Evolutionary conservation across 2,329 filamentous ascomycete genomes (phyloP).

Genomic region (Akanthomyces lecanii): DNA sequence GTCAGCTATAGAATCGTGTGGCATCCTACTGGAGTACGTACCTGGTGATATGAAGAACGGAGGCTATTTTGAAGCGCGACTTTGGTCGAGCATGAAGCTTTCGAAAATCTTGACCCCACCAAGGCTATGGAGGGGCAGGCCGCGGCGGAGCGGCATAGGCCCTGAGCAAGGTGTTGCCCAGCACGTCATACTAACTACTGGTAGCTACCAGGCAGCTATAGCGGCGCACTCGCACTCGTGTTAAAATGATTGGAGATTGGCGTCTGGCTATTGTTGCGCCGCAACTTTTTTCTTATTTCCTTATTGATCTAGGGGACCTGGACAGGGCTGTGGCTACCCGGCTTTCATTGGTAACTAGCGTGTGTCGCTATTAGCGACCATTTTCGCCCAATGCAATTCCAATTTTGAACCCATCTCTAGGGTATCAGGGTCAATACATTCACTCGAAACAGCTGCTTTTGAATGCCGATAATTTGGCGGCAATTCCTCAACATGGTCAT

Average conservation of each 20-base stretch:
- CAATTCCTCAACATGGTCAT: background rate
- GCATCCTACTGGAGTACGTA: background rate
- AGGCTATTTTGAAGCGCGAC: conserved; percentile 3
- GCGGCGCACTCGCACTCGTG: background rate
- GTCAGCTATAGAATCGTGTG: background rate
- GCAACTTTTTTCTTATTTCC: too few species aligned
- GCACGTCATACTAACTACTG: conserved; percentile 6
- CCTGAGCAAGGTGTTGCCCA: background rate
- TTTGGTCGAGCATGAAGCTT: background rate
- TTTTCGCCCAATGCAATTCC: too few species aligned
- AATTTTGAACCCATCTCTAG: too few species aligned
- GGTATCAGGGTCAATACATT: too few species aligned
- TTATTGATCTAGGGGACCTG: too few species aligned
- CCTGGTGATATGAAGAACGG: background rate
- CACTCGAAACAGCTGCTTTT: background rate
- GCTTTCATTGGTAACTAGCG: too few species aligned
- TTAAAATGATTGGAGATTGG: background rate
- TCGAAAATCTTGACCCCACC: conserved; percentile 17
- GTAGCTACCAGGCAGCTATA: background rate
- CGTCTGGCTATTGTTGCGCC: background rate
- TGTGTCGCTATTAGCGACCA: too few species aligned
- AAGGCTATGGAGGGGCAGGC: conserved; percentile 13
- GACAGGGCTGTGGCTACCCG: too few species aligned
- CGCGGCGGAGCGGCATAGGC: background rate
- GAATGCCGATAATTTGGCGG: background rate